These are phyloP conservation scores for Fusarium austroafricanum DNA, from an alignment of 2,329 filamentous ascomycete genomes.

Conservation along the genomic window DNA sequence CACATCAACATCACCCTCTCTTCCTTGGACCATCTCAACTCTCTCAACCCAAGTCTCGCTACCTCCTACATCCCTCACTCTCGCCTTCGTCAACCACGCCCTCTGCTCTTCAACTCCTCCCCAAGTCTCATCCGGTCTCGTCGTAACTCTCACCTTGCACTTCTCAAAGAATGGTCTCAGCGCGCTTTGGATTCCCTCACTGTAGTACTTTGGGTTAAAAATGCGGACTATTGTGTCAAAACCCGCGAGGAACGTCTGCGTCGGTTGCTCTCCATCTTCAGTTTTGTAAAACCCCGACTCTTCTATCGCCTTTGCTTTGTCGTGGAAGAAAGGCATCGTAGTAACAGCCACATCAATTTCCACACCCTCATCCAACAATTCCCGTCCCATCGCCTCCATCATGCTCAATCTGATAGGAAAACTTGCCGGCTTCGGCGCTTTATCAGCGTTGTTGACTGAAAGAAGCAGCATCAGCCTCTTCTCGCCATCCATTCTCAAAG, in stretches of 20 bases:
- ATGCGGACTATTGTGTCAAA: slow-evolving; percentile 82
- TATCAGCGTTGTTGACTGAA: slow-evolving; percentile 74
- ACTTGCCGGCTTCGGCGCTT: slow-evolving; percentile 72
- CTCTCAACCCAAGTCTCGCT: slow-evolving; percentile 67
- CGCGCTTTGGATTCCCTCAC: slow-evolving; percentile 59
- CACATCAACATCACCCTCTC: slow-evolving; percentile 57
- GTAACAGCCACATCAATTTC: slow-evolving; percentile 76
- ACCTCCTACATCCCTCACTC: slow-evolving; percentile 65
- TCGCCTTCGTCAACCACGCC: slow-evolving; percentile 62
- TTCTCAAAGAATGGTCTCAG: slow-evolving; percentile 73
- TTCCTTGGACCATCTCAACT: slow-evolving; percentile 69
- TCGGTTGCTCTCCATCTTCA: slow-evolving; percentile 37
- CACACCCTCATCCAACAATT: slow-evolving; percentile 54
- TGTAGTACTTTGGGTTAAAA: slow-evolving; percentile 78
- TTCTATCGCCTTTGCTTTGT: slow-evolving; percentile 73
- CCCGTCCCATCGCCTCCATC: slow-evolving; percentile 76
- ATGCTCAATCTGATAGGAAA: slow-evolving; percentile 76
- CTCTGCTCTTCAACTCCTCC: slow-evolving; percentile 59
- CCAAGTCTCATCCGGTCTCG: slow-evolving; percentile 71
- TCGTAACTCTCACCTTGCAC: slow-evolving; percentile 72
- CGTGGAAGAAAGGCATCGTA: slow-evolving; percentile 77
- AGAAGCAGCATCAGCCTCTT: slow-evolving; percentile 67
- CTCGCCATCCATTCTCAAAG: slow-evolving; percentile 46
- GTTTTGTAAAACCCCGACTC: slow-evolving; percentile 55
- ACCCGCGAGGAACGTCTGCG: slow-evolving; percentile 77